Evolutionary conservation across 164 flowering plant genomes (phyloP), one percentile per base, ranked within the genome.

Genomic region (Piper longum): DNA sequence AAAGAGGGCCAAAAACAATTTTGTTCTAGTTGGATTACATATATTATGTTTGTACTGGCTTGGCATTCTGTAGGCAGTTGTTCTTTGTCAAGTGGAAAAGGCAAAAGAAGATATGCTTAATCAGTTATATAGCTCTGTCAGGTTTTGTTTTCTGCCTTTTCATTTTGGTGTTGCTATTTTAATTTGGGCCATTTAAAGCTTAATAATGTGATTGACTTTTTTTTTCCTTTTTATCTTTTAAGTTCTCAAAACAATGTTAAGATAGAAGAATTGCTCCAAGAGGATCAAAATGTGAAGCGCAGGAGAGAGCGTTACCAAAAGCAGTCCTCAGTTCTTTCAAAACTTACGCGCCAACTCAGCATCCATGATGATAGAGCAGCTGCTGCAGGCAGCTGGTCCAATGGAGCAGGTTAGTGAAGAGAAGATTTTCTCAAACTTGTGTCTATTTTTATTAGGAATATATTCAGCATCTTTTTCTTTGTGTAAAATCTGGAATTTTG

Each of bases 71-170:
- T 85, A 95, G 99, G 99, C 99, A 2, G 96, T 95, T 64, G 99
- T 95, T 68, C 96, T 95, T 67, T 95, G 99, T 73, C 99, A 95
- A 91, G 99, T 95, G 17, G 99, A 95, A 72, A 95, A 91, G 72
- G 96, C 99, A 4, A 95, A 89, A 71, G 97, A 95, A 83, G 99
- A 95, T 72, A 95, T 91, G 99, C 89, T 95, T 19, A 95, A 79
- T 72, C 96, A 89, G 72, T 73, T 95, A 58, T 95, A 95, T 78
- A 91, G 90, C 77, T 82, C 91, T 39, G 63, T 95, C 71, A 95
- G 99, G 99, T 93, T 66, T 65, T 5, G 16, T 14, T 18, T 39
- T 4, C 17, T 13, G 13, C 7, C 1, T 11, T 60, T 39, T 60
- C 43, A 19, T 42, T 11, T 43, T 41, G 7, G 60, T 36, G 42